These are phyloP conservation scores for Luffa acutangula DNA, from an alignment of 306 rosid genomes.

Conservation along the genomic window DNA sequence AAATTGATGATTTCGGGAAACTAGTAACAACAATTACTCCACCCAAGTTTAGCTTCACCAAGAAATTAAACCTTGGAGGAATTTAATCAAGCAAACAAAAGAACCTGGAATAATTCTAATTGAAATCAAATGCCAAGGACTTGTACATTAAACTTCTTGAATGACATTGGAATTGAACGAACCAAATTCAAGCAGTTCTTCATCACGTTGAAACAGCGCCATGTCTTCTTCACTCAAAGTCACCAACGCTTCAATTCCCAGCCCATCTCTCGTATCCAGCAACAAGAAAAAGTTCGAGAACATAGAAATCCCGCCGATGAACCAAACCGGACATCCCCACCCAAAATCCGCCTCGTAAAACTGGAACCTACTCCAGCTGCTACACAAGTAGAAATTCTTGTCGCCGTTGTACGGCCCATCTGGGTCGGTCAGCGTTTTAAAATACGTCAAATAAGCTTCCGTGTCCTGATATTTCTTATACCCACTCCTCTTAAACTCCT, in stretches of 20 bases:
- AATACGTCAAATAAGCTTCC: not conserved
- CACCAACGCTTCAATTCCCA: conserved; percentile 7
- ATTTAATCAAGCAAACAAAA: no score
- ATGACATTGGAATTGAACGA: not conserved
- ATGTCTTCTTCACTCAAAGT: conserved; percentile 2
- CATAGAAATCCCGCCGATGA: conserved; percentile 5
- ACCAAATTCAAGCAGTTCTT: not conserved
- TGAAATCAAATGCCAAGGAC: no score
- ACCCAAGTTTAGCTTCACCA: no score
- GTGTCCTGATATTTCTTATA: conserved; percentile 8
- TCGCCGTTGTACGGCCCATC: conserved; percentile 7
- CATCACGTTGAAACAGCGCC: not conserved
- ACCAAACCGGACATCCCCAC: conserved; percentile 32
- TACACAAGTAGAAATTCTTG: conserved; percentile 17
- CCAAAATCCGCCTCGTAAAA: conserved; percentile 32
- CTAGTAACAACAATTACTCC: no score
- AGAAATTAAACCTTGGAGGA: no score
- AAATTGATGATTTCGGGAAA: no score
- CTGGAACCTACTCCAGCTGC: conserved; percentile 34
- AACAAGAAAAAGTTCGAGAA: conserved; percentile 13
- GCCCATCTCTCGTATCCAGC: conserved; percentile 3
- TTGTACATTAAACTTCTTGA: not conserved
- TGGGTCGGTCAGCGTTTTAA: not conserved
- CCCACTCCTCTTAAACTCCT: conserved; percentile 12
- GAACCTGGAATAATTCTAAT: no score